Evolutionary conservation across 257 asterid genomes (phyloP).

Genomic region (Ballota nigra): DNA sequence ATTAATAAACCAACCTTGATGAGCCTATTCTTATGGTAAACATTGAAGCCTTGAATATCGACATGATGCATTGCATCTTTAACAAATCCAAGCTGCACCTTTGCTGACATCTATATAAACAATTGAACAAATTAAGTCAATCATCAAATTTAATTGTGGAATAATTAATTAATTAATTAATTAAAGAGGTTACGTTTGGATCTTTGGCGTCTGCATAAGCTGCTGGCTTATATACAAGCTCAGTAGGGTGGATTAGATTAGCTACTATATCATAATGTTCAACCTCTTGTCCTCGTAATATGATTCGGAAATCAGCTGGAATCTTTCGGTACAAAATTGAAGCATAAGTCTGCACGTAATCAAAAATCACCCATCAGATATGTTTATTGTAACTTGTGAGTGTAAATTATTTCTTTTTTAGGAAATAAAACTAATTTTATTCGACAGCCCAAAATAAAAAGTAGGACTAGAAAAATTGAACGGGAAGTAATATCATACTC

Average conservation of each 20-base stretch:
- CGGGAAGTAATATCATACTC: too few relatives aligned
- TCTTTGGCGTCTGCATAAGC: constrained; percentile 33
- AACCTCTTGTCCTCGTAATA: constrained; percentile 56
- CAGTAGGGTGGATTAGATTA: constrained; percentile 42
- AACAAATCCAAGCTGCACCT: constrained; percentile 62
- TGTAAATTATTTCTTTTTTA: too few relatives aligned
- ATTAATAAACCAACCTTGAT: constrained; percentile 45
- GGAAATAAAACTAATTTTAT: too few relatives aligned
- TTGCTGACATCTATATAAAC: constrained; percentile 42
- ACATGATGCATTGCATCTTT: constrained; percentile 69
- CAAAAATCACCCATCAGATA: neutral
- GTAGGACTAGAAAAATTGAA: too few relatives aligned
- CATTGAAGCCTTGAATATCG: constrained; percentile 87
- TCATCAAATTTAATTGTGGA: too few relatives aligned
- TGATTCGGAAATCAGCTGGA: constrained; percentile 57
- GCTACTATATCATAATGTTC: constrained; percentile 51
- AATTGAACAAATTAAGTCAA: neutral
- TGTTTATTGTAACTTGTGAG: too few relatives aligned
- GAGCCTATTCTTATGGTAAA: constrained; percentile 80
- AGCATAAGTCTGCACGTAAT: constrained; percentile 69
- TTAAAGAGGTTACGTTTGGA: constrained; percentile 52
- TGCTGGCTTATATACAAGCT: constrained; percentile 48
- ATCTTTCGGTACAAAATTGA: constrained; percentile 61
- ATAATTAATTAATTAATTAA: too few relatives aligned
- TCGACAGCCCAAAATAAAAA: too few relatives aligned